Percentiles rank a stretch among this genome's conserved stretches.
phyloP scores from a whole-genome alignment of 1,139 yeast genomes.

The Zhuliangozyma blackwelliae region DNA sequence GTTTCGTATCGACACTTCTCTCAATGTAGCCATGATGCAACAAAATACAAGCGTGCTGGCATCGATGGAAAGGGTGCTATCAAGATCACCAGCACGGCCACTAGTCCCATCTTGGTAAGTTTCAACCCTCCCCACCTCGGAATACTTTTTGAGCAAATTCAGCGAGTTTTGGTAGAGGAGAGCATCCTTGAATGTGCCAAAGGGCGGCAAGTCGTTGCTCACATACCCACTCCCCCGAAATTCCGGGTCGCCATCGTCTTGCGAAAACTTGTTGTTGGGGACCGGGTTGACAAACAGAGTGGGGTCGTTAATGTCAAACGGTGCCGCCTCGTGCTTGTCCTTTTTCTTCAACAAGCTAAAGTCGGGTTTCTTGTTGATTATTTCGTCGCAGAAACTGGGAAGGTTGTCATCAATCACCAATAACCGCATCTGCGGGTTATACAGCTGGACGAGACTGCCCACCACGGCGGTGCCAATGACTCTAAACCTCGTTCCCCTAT shows the following conservation, averaged over 20 bases:
- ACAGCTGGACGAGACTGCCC: constrained; percentile 25
- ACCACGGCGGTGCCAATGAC: constrained; percentile 34
- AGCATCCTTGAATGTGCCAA: constrained; percentile 33
- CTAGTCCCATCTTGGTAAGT: constrained; percentile 26
- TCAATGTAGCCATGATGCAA: constrained; percentile 27
- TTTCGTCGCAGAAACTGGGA: constrained; percentile 34
- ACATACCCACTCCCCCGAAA: constrained; percentile 15
- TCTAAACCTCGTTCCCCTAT: constrained; percentile 36
- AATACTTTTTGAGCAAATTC: constrained; percentile 24
- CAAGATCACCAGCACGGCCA: constrained; percentile 8
- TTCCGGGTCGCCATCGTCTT: constrained; percentile 3
- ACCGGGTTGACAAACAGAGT: constrained; percentile 25
- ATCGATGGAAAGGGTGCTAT: constrained; percentile 32
- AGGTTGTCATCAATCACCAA: constrained; percentile 30
- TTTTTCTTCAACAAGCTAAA: constrained; percentile 21
- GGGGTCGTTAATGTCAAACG: constrained; percentile 9
- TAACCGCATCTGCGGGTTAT: constrained; percentile 34
- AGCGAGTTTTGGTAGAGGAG: constrained; percentile 16
- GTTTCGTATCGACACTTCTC: constrained; percentile 30
- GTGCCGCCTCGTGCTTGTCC: constrained; percentile 1
- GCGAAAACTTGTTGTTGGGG: constrained; percentile 19
- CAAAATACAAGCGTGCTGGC: constrained; percentile 29
- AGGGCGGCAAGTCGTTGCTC: constrained; percentile 37
- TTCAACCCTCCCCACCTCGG: constrained; percentile 33
- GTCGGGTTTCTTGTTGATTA: constrained; percentile 28